Evolutionary conservation across 169 alveolate species (phyloP), one percentile per base, ranked within the genome.

Genomic region (Plasmodium malariae): DNA sequence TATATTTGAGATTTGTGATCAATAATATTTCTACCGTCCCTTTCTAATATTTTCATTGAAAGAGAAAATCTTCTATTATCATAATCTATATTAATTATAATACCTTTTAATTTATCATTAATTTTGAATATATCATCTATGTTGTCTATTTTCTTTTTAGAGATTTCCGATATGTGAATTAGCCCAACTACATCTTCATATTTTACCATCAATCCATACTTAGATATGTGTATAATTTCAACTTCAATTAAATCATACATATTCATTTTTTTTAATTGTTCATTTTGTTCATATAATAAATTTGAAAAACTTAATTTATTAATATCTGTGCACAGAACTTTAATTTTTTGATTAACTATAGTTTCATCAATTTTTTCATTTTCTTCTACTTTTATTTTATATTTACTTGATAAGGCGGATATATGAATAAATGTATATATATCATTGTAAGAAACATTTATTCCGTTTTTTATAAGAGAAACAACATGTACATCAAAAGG

Each of bases 151-250:
- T 65, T 83, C 67, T 83, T 83, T 83, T 68, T 67, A 43, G 91
- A 83, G 28, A 83, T 83, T 34, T 83, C 91, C 0, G 91, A 83
- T 34, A 83, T 37, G 32, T 83, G 91, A 21, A 83, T 83, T 43
- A 83, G 45, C 0, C 91, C 91, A 49, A 83, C 91, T 34, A 83
- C 55, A 67, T 83, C 91, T 12, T 51, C 36, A 70, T 59, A 83
- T 83, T 83, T 83, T 30, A 83, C 91, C 91, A 83, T 83, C n/a
- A 83, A n/a, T 24, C 91, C 91, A 45, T 83, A 83, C 54, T 83
- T 83, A 12, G 91, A 83, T 43, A 83, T 67, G 60, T 83, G 91
- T 83, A 83, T 83, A 83, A 83, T 67, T 43, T 83, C 85, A 9
- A 65, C 91, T 19, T 83, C 71, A 30, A 83, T 40, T 4, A 65